Base-by-base conservation (phyloP, 2,329 filamentous ascomycete species). In the Fusarium verrucosum region DNA sequence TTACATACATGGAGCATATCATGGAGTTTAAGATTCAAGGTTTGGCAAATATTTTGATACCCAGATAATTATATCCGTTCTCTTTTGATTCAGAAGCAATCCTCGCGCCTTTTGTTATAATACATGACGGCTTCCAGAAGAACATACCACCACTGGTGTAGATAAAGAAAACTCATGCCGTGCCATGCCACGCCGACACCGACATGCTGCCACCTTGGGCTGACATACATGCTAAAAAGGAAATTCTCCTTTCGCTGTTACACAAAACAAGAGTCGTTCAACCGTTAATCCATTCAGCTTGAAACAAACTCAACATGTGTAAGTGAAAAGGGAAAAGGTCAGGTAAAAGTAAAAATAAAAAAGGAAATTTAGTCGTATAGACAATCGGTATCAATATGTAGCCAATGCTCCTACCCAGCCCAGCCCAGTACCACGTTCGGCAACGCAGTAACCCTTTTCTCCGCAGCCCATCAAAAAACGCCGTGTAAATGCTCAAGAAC, bases 401-500 rank as follows among this genome's bases (percentile, higher is more conserved):
- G 30, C 62, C 60, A 50, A 50, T 65, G 58, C 57, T 65, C 64
- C 66, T 36, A 36, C 60, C 64, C 65, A 50, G 59, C 62, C 64
- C 66, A 33, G 33, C 60, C 64, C 65, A 50, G 59, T 62, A 60
- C 60, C 50, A 61, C 52, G 25, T 51, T 36, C 55, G 55, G 56
- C 43, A 63, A 60, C 59, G 57, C 60, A 35, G 43, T 57, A 62
- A 25, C 40, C 65, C 58, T 57, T 70, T 71, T 61, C 60, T 52
- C 66, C 52, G 43, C 60, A 62, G 20, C 57, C 69, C 30, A 65
- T 50, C 26, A 56, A 56, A 47, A 52, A 73, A 73, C 71, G 71
- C 71, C 71, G 50, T 72, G 70, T 66, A 72, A 73, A 73, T 73
- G 71, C 71, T 73, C 62, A 70, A 68, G 37, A 59, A 50, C 69